Evolutionary conservation across 192 early-diverging fungal species (phyloP), one percentile per base, ranked within the genome.

Genomic region (Coemansia javaensis): DNA sequence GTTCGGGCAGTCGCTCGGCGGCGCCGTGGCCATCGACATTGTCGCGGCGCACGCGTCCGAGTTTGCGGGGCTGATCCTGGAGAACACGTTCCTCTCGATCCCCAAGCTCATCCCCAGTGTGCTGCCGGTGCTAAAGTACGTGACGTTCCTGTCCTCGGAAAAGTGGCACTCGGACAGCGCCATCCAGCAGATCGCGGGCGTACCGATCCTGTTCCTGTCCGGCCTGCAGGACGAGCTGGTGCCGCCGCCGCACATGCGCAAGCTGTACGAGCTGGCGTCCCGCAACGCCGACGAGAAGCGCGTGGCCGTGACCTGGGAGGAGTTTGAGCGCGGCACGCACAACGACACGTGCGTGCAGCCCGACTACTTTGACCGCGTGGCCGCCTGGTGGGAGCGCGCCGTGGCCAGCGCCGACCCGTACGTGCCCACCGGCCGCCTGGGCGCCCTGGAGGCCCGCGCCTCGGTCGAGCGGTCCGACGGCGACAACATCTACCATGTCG

Each of bases 1-100:
- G 0, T 97, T 89, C 66, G 97, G 95, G 0, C 97, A 99, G 59
- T 93, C 90, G 7, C 85, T 99, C 47, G 97, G 97, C 32, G 97
- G 97, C 11, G 97, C 97, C 5, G 94, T 96, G 16, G 90, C 93
- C 8, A 88, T 94, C 47, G 77, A 94, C 54, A 59, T 89, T 35
- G 91, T 91, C 3, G 79, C 90, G 1, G 64, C 81, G 40, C 84
- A 94, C 53, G 79, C 90, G 55, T 77, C 82, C 38, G 65, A 73
- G 45, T 84, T 98, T 47, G 76, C 81, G 10, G 95, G 85, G 20
- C 47, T 96, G 10, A 84, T 98, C 32, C 59, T 98, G 22, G 95
- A 98, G 63, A 98, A 98, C 77, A 96, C 93, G 0, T 98, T 98
- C 65, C 53, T 89, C 40, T 90, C 82, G 18, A 59, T 98, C 55